Percentiles rank a stretch among this genome's conserved stretches.
These are phyloP conservation scores for Mucuna pruriens DNA, from an alignment of 306 rosid species.

Conservation along the genomic window DNA sequence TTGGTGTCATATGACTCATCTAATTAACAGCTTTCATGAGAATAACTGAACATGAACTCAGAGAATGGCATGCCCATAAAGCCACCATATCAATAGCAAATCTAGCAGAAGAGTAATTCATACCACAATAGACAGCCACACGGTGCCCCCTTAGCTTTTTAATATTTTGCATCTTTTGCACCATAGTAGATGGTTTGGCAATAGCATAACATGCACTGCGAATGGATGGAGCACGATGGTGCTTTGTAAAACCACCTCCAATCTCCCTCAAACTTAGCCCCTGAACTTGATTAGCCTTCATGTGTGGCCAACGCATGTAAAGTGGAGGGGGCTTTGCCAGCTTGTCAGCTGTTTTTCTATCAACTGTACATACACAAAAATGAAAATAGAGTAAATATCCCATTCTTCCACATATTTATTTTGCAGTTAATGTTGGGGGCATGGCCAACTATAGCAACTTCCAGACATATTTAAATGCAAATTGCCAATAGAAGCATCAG, in stretches of 20 bases:
- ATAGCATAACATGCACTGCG: slow-evolving; percentile 92
- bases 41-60: slow-evolving; percentile 22
- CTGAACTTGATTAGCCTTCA: slow-evolving; percentile 86
- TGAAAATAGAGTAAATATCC: slow-evolving; percentile 29
- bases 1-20: slow-evolving; percentile 30
- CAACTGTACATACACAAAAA: slow-evolving; percentile 57
- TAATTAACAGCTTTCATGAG: slow-evolving; percentile 37
- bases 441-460: slow-evolving; percentile 15
- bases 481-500: slow-evolving; percentile 37
- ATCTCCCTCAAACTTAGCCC: slow-evolving; percentile 83
- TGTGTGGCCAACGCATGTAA: slow-evolving; percentile 87
- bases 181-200: slow-evolving; percentile 91
- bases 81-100: slow-evolving; percentile 28
- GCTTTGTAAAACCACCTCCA: slow-evolving; percentile 88
- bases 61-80: slow-evolving; percentile 29
- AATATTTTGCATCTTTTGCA: slow-evolving; percentile 83
- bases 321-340: slow-evolving; percentile 59
- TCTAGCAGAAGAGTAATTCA: slow-evolving; percentile 38
- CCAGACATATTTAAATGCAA: slow-evolving; percentile 19
- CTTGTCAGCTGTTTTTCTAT: slow-evolving; percentile 49
- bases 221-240: slow-evolving; percentile 85
- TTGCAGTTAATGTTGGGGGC: slow-evolving; percentile 5
- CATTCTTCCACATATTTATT: slow-evolving; percentile 24
- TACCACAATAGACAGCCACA: slow-evolving; percentile 94
- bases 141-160: slow-evolving; percentile 92